phyloP scores from a whole-genome alignment of 768 basidiomycete species.

The Leccinum longicurvipes region DNA sequence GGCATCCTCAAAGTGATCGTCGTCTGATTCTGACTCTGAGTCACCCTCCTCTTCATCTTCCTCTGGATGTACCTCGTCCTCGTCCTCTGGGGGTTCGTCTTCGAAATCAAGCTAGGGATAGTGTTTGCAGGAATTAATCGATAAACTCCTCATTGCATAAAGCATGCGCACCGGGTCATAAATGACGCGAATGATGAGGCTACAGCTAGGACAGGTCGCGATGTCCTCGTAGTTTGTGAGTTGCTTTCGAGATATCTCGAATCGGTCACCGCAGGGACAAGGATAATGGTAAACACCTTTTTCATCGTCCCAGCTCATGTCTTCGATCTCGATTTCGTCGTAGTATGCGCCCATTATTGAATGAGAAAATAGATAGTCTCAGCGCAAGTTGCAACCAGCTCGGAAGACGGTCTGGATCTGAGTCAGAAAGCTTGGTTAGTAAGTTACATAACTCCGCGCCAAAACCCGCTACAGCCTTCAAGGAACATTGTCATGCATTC shows the following conservation, averaged over 20 bases:
- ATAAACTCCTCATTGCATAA: neutral
- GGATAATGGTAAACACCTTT: slow-evolving; percentile 92
- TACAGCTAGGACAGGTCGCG: slow-evolving; percentile 95
- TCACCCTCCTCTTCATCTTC: slow-evolving; percentile 33
- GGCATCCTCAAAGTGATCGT: slow-evolving; percentile 55
- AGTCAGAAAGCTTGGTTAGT: too few species aligned
- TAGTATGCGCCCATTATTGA: slow-evolving; percentile 77
- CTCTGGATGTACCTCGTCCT: slow-evolving; percentile 31
- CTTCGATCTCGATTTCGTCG: slow-evolving; percentile 97
- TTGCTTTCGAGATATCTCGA: slow-evolving; percentile 88
- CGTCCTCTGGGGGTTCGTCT: slow-evolving; percentile 56
- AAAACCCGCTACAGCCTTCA: too few species aligned
- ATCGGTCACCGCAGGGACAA: slow-evolving; percentile 96
- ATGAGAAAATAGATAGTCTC: neutral
- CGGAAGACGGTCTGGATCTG: too few species aligned
- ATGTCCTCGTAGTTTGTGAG: slow-evolving; percentile 89
- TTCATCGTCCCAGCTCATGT: slow-evolving; percentile 86
- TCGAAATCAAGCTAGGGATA: slow-evolving; percentile 71
- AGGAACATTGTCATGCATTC: too few species aligned
- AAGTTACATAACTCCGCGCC: too few species aligned
- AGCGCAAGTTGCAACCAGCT: too few species aligned
- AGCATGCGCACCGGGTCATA: slow-evolving; percentile 81
- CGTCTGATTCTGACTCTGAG: slow-evolving; percentile 37
- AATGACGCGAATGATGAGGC: slow-evolving; percentile 85
- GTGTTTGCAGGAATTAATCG: neutral